Evolutionary conservation across 345 rosid species (phyloP).

Genomic region (Eucalyptus caleyi): DNA sequence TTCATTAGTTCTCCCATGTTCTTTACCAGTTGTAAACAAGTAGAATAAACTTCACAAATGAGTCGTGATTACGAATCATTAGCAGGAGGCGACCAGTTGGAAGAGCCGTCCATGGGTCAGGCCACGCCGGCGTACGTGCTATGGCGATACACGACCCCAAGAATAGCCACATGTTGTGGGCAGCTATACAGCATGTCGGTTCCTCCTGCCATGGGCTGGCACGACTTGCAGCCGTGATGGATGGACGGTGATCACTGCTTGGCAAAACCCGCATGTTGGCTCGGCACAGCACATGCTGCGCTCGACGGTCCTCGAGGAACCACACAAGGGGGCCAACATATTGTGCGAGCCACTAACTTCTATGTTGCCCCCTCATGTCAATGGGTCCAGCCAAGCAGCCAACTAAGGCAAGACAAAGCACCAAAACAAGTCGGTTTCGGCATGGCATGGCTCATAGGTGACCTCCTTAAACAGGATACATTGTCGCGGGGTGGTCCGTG

Average conservation of each 20-base stretch:
- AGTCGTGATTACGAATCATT: background rate
- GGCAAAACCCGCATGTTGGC: background rate
- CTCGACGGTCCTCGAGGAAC: background rate
- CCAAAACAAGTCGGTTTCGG: background rate
- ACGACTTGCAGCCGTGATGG: background rate
- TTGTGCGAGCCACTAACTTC: background rate
- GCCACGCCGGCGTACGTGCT: background rate
- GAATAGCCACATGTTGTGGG: background rate
- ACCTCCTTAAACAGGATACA: slow-evolving; percentile 4
- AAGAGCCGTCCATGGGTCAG: background rate
- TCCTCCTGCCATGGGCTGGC: background rate
- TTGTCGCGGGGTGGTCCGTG: background rate
- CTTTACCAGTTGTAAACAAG: background rate
- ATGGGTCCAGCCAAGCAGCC: background rate
- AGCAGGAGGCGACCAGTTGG: background rate
- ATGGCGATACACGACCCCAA: background rate
- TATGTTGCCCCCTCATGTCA: background rate
- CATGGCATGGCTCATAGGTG: background rate
- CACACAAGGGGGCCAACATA: background rate
- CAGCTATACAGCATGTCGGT: background rate
- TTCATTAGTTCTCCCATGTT: background rate
- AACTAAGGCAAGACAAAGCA: background rate
- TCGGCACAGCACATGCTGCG: background rate
- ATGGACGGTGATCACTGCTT: background rate
- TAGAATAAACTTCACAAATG: background rate